A percentile compares a stretch with the other conserved stretches of the same genome.
phyloP scores from a whole-genome alignment of 2,329 filamentous ascomycete genomes.

The Monilinia polystroma region DNA sequence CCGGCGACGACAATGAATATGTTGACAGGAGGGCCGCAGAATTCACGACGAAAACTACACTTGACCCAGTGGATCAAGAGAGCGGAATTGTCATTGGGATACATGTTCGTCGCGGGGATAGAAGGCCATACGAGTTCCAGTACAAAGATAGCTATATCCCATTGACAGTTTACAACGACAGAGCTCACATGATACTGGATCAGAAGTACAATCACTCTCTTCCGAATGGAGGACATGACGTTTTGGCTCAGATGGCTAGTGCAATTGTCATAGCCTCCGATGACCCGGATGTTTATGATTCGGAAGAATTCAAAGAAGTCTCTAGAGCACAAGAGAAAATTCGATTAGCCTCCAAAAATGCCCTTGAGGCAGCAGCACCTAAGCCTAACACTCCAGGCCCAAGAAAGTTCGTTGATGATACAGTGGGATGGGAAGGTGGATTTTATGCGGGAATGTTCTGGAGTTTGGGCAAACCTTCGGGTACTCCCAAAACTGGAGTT shows the following conservation, averaged over 20 bases:
- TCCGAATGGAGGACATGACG: conserved; percentile 41
- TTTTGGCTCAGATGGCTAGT: conserved; percentile 42
- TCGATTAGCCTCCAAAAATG: conserved; percentile 65
- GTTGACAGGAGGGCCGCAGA: conserved; percentile 58
- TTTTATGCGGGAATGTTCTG: conserved; percentile 83
- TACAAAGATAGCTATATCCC: conserved; percentile 79
- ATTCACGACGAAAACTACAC: conserved; percentile 49
- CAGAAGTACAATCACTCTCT: conserved; percentile 46
- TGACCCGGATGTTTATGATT: conserved; percentile 71
- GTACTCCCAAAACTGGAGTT: conserved; percentile 39
- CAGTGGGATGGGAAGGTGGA: conserved; percentile 83
- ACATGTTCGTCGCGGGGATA: conserved; percentile 78
- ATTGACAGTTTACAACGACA: conserved; percentile 62
- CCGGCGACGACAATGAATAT: conserved; percentile 63
- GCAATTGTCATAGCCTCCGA: conserved; percentile 73
- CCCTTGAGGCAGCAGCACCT: conserved; percentile 44
- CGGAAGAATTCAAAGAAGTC: conserved; percentile 59
- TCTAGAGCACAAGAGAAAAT: conserved; percentile 73
- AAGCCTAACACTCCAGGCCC: conserved; percentile 47
- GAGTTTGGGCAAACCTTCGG: conserved; percentile 58
- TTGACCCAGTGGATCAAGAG: conserved; percentile 45
- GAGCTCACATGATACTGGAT: conserved; percentile 56
- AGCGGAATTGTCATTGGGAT: conserved; percentile 63
- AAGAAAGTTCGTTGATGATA: conserved; percentile 69
- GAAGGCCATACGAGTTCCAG: conserved; percentile 73